Conservation (phyloP, 805 yeast genomes). For the Myxozyma geophila region DNA sequence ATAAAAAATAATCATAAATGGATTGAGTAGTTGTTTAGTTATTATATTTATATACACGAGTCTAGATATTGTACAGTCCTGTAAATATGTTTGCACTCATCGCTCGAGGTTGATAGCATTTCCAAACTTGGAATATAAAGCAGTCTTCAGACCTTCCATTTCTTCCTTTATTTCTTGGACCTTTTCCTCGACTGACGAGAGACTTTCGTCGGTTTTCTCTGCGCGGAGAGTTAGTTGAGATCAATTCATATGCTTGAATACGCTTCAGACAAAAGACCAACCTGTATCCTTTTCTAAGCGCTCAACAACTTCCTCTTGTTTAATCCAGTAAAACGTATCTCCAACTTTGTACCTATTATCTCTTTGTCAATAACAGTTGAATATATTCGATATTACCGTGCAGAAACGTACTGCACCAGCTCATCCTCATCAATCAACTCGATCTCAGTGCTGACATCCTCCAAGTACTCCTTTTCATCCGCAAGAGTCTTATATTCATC, state of each 20-base stretch:
- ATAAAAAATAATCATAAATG: not conserved
- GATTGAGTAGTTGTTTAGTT: not conserved
- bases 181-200: slow-evolving; percentile 53
- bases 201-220: slow-evolving; percentile 53
- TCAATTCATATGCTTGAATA: not conserved
- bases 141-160: slow-evolving; percentile 65
- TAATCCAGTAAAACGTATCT: slow-evolving; percentile 71
- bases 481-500: slow-evolving; percentile 55
- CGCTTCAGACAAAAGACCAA: not conserved
- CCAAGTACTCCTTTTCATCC: slow-evolving; percentile 83
- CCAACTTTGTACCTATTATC: slow-evolving; percentile 69
- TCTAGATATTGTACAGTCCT: not conserved
- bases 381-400: not conserved
- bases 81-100: not conserved
- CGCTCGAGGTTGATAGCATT: slow-evolving; percentile 83
- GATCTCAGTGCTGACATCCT: slow-evolving; percentile 81
- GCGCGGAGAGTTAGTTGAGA: not conserved
- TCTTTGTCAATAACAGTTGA: not conserved
- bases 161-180: slow-evolving; percentile 59
- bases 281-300: slow-evolving; percentile 67
- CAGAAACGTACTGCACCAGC: slow-evolving; percentile 40
- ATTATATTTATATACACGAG: not conserved
- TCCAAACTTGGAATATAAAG: slow-evolving; percentile 88
- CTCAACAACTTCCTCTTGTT: slow-evolving; percentile 67
- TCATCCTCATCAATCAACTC: slow-evolving; percentile 75